Conservation (phyloP, 1,284 basidiomycete species). For the Boletus sp. region DNA sequence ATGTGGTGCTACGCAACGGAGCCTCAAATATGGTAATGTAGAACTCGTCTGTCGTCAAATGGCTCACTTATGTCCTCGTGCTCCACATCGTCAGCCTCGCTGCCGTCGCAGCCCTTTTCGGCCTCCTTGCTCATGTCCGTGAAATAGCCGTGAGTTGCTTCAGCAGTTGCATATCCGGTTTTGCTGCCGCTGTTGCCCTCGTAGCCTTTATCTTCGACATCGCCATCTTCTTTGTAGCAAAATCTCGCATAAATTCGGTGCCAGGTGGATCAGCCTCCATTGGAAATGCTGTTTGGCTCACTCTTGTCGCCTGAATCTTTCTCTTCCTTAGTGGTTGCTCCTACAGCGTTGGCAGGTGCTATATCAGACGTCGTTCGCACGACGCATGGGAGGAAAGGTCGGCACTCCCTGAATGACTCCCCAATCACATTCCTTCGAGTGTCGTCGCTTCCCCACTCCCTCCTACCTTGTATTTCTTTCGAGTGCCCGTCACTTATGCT, state of each 20-base stretch:
- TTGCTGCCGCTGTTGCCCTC: constrained; percentile 74
- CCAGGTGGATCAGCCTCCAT: constrained; percentile 70
- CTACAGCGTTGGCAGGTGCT: constrained; percentile 81
- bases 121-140: constrained; percentile 82
- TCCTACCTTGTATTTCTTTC: no score
- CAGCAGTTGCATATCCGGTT: constrained; percentile 80
- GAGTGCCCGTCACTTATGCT: no score
- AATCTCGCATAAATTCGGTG: constrained; percentile 73
- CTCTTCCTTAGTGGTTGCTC: constrained; percentile 87
- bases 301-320: constrained; percentile 80
- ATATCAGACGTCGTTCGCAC: constrained; percentile 60
- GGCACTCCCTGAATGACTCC: no score
- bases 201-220: constrained; percentile 88
- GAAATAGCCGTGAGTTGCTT: constrained; percentile 86
- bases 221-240: constrained; percentile 84
- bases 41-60: constrained; percentile 80
- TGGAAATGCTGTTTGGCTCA: constrained; percentile 85
- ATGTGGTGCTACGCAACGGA: no score
- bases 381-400: constrained; percentile 42
- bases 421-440: no score
- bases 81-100: constrained; percentile 81
- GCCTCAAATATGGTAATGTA: no score
- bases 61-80: constrained; percentile 87
- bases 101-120: constrained; percentile 74
- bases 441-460: no score